phyloP scores from a whole-genome alignment of 208 protist species.

The Leishmania major region DNA sequence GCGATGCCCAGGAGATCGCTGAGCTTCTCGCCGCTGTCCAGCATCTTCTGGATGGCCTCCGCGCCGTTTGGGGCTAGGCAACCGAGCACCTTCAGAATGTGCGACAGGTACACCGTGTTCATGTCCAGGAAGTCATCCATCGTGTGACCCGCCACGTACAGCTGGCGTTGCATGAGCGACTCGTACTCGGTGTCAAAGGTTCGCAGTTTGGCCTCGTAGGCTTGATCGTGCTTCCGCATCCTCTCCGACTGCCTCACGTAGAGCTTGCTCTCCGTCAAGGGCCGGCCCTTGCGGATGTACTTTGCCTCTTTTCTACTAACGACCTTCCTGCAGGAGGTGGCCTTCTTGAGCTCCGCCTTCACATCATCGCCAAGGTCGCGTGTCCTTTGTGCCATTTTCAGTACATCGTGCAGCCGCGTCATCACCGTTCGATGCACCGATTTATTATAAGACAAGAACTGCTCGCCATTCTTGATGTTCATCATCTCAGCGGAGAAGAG shows the following conservation, averaged over 20 bases:
- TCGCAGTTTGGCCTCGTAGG: constrained; percentile 29
- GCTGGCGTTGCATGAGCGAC: constrained; percentile 40
- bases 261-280: constrained; percentile 53
- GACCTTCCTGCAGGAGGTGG: constrained; percentile 19
- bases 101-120: constrained; percentile 38
- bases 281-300: constrained; percentile 38
- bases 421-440: constrained; percentile 34
- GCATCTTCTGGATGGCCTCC: constrained; percentile 32
- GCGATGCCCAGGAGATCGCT: constrained; percentile 31
- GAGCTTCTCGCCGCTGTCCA: constrained; percentile 16
- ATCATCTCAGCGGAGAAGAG: constrained; percentile 45
- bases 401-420: constrained; percentile 35
- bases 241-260: constrained; percentile 39
- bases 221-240: constrained; percentile 25
- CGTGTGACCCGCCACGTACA: constrained; percentile 39
- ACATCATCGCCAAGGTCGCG: constrained; percentile 33
- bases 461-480: constrained; percentile 35
- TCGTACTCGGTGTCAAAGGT: constrained; percentile 53
- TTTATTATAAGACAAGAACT: constrained; percentile 37
- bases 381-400: constrained; percentile 28
- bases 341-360: constrained; percentile 21
- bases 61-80: constrained; percentile 46
- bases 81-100: constrained; percentile 43
- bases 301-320: constrained; percentile 57
- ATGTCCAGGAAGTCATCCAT: constrained; percentile 57